Base-by-base conservation (phyloP, 495 filamentous ascomycete genomes). In the Podospora didyma region DNA sequence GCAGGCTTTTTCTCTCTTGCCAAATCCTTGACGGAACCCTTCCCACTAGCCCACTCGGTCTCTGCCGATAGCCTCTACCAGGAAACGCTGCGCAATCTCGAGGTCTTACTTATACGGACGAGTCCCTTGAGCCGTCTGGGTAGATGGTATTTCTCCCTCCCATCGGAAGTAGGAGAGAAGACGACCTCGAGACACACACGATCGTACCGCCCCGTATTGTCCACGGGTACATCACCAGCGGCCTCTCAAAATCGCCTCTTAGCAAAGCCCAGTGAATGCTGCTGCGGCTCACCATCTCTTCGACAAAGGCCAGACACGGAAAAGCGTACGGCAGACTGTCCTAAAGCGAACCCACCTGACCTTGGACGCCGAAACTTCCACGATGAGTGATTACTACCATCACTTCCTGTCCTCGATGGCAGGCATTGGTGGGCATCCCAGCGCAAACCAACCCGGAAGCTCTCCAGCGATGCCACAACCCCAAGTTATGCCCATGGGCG, bases 361-460 rank as follows among this genome's bases (percentile, higher is more conserved):
- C 5, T 42, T 28, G n/a, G 26, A 10, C 17, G 16, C 3, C 23
- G 26, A n/a, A 51, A 41, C 44, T 11, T 28, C n/a, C 55, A 34
- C 44, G 51, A 80, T 80, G 77, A 73, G 75, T 64, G 77, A 78
- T 46, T 74, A 75, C 60, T 78, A 80, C 55, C 75, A 75, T 41
- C 69, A 77, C 56, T 75, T 75, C 53, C 62, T 77, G 20, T 68
- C 73, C 60, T 74, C 76, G 20, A 72, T 75, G 75, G 66, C 70
- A 50, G 75, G 75, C 46, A 65, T 72, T 35, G 72, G 71, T 23
- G 71, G 69, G 12, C 68, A 69, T 14, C 69, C 71, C 45, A 67
- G 54, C 41, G 55, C 50, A 5, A 72, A 56, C 51, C 64, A 69
- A 20, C 73, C 67, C 41, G 75, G 73, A 53, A 60, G 65, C 51